phyloP scores from a whole-genome alignment of 345 rosid species.

The Iberis pinnata region DNA sequence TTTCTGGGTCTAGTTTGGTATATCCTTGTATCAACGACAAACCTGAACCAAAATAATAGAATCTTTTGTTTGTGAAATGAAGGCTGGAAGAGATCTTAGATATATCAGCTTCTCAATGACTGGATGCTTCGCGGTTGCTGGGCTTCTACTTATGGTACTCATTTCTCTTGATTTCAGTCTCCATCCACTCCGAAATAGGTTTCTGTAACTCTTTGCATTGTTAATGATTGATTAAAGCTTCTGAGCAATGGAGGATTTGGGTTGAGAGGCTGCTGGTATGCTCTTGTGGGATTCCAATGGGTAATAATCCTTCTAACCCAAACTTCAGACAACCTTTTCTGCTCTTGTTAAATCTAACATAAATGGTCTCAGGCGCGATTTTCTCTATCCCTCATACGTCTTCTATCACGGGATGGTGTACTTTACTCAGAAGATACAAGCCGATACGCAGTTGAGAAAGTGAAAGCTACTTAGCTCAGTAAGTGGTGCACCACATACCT shows the following conservation, averaged over 20 bases:
- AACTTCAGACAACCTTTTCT: background rate
- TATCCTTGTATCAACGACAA: background rate
- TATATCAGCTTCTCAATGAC: conserved; percentile 61
- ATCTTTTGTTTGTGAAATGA: conserved; percentile 17
- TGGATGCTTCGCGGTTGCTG: conserved; percentile 56
- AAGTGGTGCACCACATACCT: conserved; percentile 3
- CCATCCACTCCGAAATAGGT: background rate
- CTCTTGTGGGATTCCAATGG: conserved; percentile 70
- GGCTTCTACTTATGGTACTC: conserved; percentile 51
- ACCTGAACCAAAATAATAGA: conserved; percentile 7
- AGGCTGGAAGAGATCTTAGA: conserved; percentile 85
- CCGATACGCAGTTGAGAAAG: conserved; percentile 32
- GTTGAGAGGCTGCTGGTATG: conserved; percentile 62
- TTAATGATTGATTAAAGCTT: conserved; percentile 31
- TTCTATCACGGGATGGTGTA: conserved; percentile 46
- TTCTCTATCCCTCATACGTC: conserved; percentile 46
- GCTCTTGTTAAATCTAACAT: conserved; percentile 15
- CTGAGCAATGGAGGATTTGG: conserved; percentile 55
- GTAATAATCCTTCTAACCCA: conserved; percentile 33
- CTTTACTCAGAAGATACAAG: conserved; percentile 46
- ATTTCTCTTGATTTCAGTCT: background rate
- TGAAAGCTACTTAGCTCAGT: conserved; percentile 36
- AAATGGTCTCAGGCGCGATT: conserved; percentile 53
- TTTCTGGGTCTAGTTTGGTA: background rate
- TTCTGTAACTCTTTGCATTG: conserved; percentile 4